Base-by-base conservation (phyloP, 2,329 filamentous ascomycete species). In the Fusarium graminum region DNA sequence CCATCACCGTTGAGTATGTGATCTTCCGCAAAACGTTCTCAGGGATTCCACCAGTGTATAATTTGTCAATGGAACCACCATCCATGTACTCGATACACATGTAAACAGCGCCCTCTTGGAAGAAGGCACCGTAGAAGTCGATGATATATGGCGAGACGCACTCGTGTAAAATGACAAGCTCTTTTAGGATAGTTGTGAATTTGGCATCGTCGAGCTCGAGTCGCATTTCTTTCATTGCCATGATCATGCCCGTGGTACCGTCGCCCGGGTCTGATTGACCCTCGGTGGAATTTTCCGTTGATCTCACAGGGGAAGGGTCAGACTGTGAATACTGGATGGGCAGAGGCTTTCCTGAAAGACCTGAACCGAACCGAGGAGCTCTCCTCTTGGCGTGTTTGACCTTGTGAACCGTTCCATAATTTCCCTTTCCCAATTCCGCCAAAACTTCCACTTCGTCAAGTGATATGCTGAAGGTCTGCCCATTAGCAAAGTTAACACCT, bases 31-130 rank as follows among this genome's bases (percentile, higher is more conserved):
- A 81, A 1, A 99, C 90, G 40, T 87, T 87, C 76, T 99, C 95
- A 0, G 95, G 93, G 11, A 99, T 90, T 42, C 95, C 95, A 60
- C 94, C 92, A 12, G 86, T 86, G 77, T 99, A 99, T 13, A 99
- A 81, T 78, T 97, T 97, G 83, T 99, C 95, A 74, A 98, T 94
- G 36, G 94, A 98, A 9, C 95, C 95, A 44, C 95, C 95, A 75
- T 99, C 94, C 95, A 99, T 99, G 79, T 93, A 97, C 80, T 99
- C 95, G 77, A 99, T 97, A 80, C 95, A 99, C 78, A 99, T 98
- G 79, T 99, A 99, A 3, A 99, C 95, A 1, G 95, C 95, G 28
- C 95, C 94, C 81, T 99, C 95, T 75, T 99, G 95, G 83, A 97
- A 99, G 77, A 99, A 99, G 7, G 95, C 95, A 1, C 95, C 95